Evolutionary conservation across 306 rosid species (phyloP).

Genomic region (Senna tora): DNA sequence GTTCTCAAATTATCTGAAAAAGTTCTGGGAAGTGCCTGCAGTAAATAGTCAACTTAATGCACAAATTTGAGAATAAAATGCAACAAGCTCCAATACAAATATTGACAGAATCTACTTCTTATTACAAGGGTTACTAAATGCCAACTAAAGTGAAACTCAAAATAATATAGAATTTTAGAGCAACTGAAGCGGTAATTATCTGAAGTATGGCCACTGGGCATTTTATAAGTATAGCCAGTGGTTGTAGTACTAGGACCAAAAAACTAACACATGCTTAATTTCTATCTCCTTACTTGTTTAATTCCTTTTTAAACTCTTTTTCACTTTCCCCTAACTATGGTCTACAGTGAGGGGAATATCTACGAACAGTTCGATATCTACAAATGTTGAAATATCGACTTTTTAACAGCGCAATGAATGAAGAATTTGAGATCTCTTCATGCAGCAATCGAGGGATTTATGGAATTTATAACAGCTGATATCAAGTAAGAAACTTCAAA

Average conservation of each 20-base stretch:
- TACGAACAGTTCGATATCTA: neutral
- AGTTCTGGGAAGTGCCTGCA: slow-evolving; percentile 68
- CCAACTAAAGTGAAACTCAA: neutral
- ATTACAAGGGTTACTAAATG: neutral
- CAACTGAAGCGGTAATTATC: slow-evolving; percentile 6
- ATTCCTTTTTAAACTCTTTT: neutral
- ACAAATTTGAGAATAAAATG: slow-evolving; percentile 4
- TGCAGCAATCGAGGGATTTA: neutral
- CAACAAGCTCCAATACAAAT: neutral
- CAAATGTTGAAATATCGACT: neutral
- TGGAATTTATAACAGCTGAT: neutral
- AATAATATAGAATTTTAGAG: neutral
- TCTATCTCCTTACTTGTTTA: neutral
- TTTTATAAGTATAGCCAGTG: slow-evolving; percentile 6
- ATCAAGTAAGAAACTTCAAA: neutral
- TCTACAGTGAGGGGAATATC: neutral
- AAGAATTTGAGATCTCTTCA: neutral
- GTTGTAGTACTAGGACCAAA: slow-evolving; percentile 1
- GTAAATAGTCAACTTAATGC: slow-evolving; percentile 17
- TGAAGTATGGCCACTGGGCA: slow-evolving; percentile 1
- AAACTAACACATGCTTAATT: neutral
- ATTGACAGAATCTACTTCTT: neutral
- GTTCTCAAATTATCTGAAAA: slow-evolving; percentile 53
- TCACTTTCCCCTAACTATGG: neutral
- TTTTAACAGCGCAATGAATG: neutral